Base-by-base conservation (phyloP, 225 moss, liverwort and hornwort species). In the Pseudisothecium myosuroides region DNA sequence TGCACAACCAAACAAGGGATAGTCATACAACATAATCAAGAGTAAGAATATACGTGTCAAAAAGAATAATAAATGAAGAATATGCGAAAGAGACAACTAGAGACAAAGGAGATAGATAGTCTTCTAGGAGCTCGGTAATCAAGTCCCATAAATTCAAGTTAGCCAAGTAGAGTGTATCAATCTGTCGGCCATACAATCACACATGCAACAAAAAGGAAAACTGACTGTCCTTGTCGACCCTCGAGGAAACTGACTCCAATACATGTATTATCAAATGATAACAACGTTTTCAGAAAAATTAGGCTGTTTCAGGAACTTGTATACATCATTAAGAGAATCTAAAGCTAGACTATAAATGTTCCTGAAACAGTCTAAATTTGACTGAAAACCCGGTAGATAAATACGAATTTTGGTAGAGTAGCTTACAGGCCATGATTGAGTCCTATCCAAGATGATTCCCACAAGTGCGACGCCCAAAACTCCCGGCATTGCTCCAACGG, bases 361-460 rank as follows among this genome's bases (percentile, higher is more conserved):
- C 76, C 13, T 58, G 79, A 58, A 58, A 55, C 55, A n/a, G 26
- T 56, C 79, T 58, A n/a, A n/a, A 39, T 58, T 10, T 56, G 11
- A 26, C 56, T 56, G 56, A 28, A 80, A 80, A 26, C 6, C 27
- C 11, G 11, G 39, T 76, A 32, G 39, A 61, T 45, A 34, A 62
- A 88, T 43, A 55, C 21, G 66, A 54, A 60, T 65, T 89, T 31
- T 52, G 80, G 68, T 49, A 71, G 54, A 5, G 65, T 80, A 84
- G 68, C 97, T 93, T 97, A 99, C 97, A 87, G 93, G 93, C 99
- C 99, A 99, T 61, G 99, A 99, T 50, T 96, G 94, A n/a, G 99
- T 99, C 82, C 88, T 94, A 89, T 99, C 99, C 63, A 96, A 92
- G 80, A 97, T 91, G 83, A 95, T 91, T 49, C 99, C 99, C 43